These are phyloP conservation scores for Mycena vitilis DNA, from an alignment of 768 basidiomycete species.

Conservation along the genomic window DNA sequence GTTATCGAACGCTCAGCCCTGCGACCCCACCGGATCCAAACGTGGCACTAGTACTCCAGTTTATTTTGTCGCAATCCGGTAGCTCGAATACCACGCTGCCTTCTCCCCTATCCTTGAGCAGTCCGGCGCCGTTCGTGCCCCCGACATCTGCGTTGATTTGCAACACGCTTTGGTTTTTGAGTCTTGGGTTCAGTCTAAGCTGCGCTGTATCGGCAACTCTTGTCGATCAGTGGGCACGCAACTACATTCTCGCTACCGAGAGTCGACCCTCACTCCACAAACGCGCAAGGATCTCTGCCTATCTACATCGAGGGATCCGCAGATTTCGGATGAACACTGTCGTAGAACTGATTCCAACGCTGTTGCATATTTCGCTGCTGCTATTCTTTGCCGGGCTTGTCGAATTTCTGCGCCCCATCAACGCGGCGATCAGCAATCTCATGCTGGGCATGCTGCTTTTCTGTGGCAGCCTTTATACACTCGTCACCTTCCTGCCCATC, in stretches of 20 bases:
- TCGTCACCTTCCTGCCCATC: constrained; percentile 48
- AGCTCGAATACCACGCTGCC: constrained; percentile 15
- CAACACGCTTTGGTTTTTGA: constrained; percentile 60
- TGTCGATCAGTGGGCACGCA: constrained; percentile 61
- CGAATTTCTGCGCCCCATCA: constrained; percentile 55
- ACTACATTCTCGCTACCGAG: constrained; percentile 51
- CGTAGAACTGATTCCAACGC: constrained; percentile 55
- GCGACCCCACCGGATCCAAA: constrained; percentile 29
- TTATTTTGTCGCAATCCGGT: constrained; percentile 27
- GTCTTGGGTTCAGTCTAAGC: constrained; percentile 54
- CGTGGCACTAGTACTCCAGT: constrained; percentile 21
- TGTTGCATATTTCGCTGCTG: constrained; percentile 61
- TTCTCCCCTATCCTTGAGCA: constrained; percentile 19
- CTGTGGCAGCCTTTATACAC: constrained; percentile 45
- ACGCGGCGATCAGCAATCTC: constrained; percentile 46
- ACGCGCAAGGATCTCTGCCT: constrained; percentile 55
- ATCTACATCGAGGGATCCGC: constrained; percentile 52
- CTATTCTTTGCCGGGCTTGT: constrained; percentile 64
- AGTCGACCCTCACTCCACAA: constrained; percentile 49
- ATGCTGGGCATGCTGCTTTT: constrained; percentile 44
- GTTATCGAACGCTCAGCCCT: constrained; percentile 38
- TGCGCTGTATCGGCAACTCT: constrained; percentile 58
- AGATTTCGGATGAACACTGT: constrained; percentile 52
- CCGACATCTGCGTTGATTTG: constrained; percentile 47
- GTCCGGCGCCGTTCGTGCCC: constrained; percentile 37